phyloP scores from a whole-genome alignment of 768 basidiomycete species.

The Fomitopsis pulvina region DNA sequence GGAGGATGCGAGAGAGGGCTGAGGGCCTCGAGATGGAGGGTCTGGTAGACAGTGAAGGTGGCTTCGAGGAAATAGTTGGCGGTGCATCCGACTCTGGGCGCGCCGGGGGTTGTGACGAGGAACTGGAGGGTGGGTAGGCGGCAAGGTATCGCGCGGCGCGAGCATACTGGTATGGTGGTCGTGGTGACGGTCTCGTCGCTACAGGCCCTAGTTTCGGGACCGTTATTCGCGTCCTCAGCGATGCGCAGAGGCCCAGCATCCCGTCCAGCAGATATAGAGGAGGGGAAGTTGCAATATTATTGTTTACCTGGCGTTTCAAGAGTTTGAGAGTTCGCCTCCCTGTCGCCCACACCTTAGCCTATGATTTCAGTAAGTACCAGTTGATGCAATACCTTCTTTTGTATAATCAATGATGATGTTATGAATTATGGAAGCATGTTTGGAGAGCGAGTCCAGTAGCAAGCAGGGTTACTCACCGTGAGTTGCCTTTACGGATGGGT shows the following conservation, averaged over 20 bases:
- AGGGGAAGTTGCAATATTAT: too few relatives aligned
- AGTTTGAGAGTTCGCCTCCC: too few relatives aligned
- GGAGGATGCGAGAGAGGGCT: conserved; percentile 2
- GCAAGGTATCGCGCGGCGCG: background rate
- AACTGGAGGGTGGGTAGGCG: background rate
- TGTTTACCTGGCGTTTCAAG: too few relatives aligned
- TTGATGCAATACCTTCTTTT: too few relatives aligned
- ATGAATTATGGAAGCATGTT: too few relatives aligned
- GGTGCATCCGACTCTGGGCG: background rate
- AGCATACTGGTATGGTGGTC: background rate
- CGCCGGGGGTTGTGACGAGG: background rate
- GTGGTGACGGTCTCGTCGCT: background rate
- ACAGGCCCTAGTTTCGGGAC: background rate
- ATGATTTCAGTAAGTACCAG: too few relatives aligned
- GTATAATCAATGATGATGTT: too few relatives aligned
- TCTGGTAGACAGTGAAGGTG: background rate
- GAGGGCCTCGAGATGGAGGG: background rate
- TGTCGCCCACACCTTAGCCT: too few relatives aligned
- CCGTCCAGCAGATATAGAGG: background rate
- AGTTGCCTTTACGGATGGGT: too few relatives aligned
- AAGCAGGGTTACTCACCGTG: too few relatives aligned
- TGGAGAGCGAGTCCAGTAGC: too few relatives aligned
- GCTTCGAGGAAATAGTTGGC: background rate
- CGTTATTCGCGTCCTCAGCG: background rate
- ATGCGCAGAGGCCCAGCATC: background rate